Conservation (phyloP, 2,329 filamentous ascomycete species). For the Microsporum audouinii region DNA sequence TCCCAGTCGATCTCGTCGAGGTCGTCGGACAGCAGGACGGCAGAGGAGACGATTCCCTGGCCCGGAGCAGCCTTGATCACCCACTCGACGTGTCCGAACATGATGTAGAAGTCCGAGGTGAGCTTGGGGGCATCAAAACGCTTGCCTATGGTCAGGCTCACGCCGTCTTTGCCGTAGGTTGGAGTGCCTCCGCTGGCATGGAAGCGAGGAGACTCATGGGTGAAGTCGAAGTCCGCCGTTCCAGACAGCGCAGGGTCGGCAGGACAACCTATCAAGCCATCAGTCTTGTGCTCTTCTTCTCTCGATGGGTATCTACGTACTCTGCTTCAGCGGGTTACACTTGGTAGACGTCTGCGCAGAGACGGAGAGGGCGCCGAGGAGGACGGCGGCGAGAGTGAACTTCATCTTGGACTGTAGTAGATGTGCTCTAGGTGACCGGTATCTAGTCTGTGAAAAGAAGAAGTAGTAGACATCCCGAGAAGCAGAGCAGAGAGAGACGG, state of each 20-base stretch:
- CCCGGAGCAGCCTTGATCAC: constrained; percentile 78
- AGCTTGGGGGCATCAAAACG: constrained; percentile 78
- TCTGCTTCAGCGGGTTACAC: constrained; percentile 33
- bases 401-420: constrained; percentile 22
- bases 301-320: constrained; percentile 19
- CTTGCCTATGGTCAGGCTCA: constrained; percentile 64
- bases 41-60: constrained; percentile 81
- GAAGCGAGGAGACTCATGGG: constrained; percentile 66
- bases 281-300: neutral
- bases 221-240: constrained; percentile 76
- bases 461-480: neutral
- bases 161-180: constrained; percentile 66
- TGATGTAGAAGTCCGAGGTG: constrained; percentile 90
- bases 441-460: neutral
- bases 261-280: constrained; percentile 46
- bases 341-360: constrained; percentile 34
- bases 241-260: constrained; percentile 70
- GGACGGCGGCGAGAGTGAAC: constrained; percentile 18
- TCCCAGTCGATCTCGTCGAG: constrained; percentile 97
- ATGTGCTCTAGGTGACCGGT: neutral
- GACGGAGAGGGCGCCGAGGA: constrained; percentile 22
- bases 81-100: constrained; percentile 89
- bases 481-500: too few relatives aligned
- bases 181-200: constrained; percentile 55
- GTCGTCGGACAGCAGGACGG: constrained; percentile 80